A percentile compares a stretch with the other conserved stretches of the same genome.
Conservation (phyloP, 2,329 filamentous ascomycete species). For the Ceratocystis alfenasii region DNA sequence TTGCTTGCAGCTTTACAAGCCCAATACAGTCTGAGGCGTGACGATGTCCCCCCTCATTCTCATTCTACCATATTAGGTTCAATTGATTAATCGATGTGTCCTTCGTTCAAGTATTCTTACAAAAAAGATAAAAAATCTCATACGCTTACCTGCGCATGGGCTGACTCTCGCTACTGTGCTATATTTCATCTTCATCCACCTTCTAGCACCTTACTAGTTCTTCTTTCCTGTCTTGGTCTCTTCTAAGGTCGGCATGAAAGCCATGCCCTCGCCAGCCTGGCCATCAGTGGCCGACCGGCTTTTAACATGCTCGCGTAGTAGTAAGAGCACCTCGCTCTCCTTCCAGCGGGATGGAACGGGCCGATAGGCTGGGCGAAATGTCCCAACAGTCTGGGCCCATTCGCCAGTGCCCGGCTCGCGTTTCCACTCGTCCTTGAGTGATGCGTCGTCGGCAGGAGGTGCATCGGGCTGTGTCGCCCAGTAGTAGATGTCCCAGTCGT, state of each 20-base stretch:
- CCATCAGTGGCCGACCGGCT: conserved; percentile 38
- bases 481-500: conserved; percentile 99
- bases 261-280: conserved; percentile 38
- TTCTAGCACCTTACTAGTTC: neutral
- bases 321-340: conserved; percentile 62
- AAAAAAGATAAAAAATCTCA: neutral
- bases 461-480: conserved; percentile 81
- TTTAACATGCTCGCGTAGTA: conserved; percentile 72
- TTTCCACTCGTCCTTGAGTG: conserved; percentile 27
- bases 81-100: neutral
- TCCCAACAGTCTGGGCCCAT: conserved; percentile 93
- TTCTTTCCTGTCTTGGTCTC: conserved; percentile 15
- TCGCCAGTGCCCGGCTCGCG: conserved; percentile 48
- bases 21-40: neutral
- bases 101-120: neutral
- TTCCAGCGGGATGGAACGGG: conserved; percentile 80
- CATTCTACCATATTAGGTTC: neutral
- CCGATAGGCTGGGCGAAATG: conserved; percentile 84
- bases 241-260: conserved; percentile 43
- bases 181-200: neutral
- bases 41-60: neutral
- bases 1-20: neutral
- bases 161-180: neutral
- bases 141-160: neutral
- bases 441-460: conserved; percentile 31